Base-by-base conservation (phyloP, 1,284 basidiomycete species). In the Trametes polyzona region DNA sequence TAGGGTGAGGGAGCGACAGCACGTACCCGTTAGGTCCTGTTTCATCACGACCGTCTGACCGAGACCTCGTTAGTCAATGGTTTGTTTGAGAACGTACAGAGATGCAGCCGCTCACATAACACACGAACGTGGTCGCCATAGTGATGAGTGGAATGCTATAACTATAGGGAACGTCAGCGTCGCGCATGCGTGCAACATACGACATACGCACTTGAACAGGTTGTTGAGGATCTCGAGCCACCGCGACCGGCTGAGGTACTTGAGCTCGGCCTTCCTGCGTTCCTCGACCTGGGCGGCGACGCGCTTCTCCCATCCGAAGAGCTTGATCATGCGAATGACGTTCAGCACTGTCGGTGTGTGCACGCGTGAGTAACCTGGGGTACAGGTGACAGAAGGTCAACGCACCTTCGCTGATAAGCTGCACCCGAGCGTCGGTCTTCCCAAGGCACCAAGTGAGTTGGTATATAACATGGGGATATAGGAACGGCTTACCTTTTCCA, bases 121-220 rank as follows among this genome's bases (percentile, higher is more conserved):
- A 78, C 5, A 79, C 79, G 64, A 84, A 90, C 0, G 88, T 88
- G 26, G 78, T 78, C 30, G 83, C 70, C 81, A 90, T 90, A 3
- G 83, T 84, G 42, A 84, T 61, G 2, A 87, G 73, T 0, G 89
- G 87, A 29, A 89, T 82, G 35, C 83, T 54, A 58, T 77, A 82
- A 67, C 84, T 87, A 56, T 21, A 24, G 16, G 23, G 27, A n/a
- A 36, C 8, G n/a, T 52, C 24, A 43, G 36, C 12, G 40, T 27
- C 3, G 5, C 3, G 16, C 17, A 23, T 4, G n/a, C 9, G 6
- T 17, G 14, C 21, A 36, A 10, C 10, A 12, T 11, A 17, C n/a
- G 10, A 10, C 4, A 29, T 14, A 69, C 77, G 46, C 29, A 78
- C 75, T 76, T 79, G 59, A 75, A 61, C 50, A 61, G 65, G 37